phyloP scores from a whole-genome alignment of 805 yeast species.

The Hanseniaspora meyeri region DNA sequence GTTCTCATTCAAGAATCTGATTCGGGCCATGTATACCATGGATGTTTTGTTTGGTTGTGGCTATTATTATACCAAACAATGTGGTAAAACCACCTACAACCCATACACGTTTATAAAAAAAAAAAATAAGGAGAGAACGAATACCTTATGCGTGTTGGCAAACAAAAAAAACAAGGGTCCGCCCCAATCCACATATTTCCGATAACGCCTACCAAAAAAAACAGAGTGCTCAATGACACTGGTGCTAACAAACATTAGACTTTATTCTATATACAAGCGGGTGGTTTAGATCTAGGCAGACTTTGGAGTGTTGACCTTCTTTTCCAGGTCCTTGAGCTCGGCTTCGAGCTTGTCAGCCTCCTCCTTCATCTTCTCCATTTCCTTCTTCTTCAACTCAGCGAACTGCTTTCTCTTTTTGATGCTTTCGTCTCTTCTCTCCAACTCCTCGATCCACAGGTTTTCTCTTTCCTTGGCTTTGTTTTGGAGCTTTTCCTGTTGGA shows the following conservation, averaged over 20 bases:
- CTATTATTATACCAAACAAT: too few relatives aligned
- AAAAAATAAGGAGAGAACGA: too few relatives aligned
- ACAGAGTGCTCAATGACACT: too few relatives aligned
- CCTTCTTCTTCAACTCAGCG: slow-evolving; percentile 47
- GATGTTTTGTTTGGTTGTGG: too few relatives aligned
- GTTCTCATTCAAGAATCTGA: not conserved
- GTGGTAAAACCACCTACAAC: too few relatives aligned
- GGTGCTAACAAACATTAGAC: not conserved
- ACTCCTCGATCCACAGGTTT: slow-evolving; percentile 73
- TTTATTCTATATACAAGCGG: not conserved
- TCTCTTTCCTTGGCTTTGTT: slow-evolving; percentile 65
- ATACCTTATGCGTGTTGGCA: too few relatives aligned
- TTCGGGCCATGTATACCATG: not conserved
- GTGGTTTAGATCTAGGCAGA: too few relatives aligned
- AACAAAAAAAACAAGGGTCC: too few relatives aligned
- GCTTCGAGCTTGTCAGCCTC: slow-evolving; percentile 21
- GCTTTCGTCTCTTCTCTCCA: slow-evolving; percentile 73
- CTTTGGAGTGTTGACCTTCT: not conserved
- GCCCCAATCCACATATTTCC: too few relatives aligned
- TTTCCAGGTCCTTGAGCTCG: slow-evolving; percentile 23
- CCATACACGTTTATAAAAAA: too few relatives aligned
- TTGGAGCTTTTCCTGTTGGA: slow-evolving; percentile 2
- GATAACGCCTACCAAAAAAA: too few relatives aligned
- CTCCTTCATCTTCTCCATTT: slow-evolving; percentile 30
- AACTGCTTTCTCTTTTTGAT: slow-evolving; percentile 55